Conservation (phyloP, 2,329 filamentous ascomycete species). For the Pyrenochaeta sp. region DNA sequence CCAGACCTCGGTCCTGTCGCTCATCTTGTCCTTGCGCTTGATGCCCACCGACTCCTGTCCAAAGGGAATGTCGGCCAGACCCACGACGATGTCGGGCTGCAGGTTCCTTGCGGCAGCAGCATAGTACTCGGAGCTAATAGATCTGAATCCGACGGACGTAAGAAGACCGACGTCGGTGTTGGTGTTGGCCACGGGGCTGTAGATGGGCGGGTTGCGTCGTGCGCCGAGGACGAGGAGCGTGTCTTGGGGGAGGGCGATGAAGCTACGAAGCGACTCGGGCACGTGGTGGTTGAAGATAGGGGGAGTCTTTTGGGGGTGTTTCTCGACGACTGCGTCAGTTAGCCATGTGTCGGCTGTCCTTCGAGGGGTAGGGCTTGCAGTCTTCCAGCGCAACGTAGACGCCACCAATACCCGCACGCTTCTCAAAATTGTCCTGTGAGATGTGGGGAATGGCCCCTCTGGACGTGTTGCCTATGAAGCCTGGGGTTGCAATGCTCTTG, state of each 20-base stretch:
- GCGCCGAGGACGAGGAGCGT: slow-evolving; percentile 76
- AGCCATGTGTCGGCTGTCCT: slow-evolving; percentile 35
- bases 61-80: slow-evolving; percentile 75
- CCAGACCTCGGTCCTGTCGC: slow-evolving; percentile 85
- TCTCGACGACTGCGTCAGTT: slow-evolving; percentile 67
- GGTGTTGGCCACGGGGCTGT: slow-evolving; percentile 72
- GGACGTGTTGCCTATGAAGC: slow-evolving; percentile 80
- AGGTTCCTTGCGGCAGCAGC: slow-evolving; percentile 69
- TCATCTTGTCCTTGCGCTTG: slow-evolving; percentile 83
- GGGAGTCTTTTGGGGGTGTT: slow-evolving; percentile 56
- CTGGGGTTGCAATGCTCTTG: slow-evolving; percentile 78
- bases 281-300: slow-evolving; percentile 61
- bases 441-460: slow-evolving; percentile 87
- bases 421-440: slow-evolving; percentile 79
- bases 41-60: slow-evolving; percentile 64
- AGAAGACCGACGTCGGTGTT: slow-evolving; percentile 76
- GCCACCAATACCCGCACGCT: slow-evolving; percentile 70
- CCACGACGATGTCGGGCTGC: slow-evolving; percentile 80
- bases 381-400: slow-evolving; percentile 89
- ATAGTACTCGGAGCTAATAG: slow-evolving; percentile 74
- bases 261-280: slow-evolving; percentile 70
- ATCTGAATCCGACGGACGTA: slow-evolving; percentile 85
- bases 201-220: slow-evolving; percentile 77
- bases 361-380: slow-evolving; percentile 67
- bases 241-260: slow-evolving; percentile 74